Base-by-base conservation (phyloP, 2,329 filamentous ascomycete species). In the Trichoderma polysporum region DNA sequence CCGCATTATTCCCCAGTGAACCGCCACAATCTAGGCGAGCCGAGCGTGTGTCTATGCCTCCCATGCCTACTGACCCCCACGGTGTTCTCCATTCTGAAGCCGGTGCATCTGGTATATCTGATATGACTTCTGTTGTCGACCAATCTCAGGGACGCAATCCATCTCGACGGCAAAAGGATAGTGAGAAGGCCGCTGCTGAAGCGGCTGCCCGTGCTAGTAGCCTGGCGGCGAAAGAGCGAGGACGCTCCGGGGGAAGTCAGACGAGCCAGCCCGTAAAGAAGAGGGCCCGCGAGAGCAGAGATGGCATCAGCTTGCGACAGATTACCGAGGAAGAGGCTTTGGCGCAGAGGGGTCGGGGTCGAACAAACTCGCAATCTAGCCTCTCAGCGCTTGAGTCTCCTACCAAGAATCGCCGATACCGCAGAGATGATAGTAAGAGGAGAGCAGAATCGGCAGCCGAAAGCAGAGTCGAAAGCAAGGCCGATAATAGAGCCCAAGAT, bases 241-340 rank as follows among this genome's bases (percentile, higher is more conserved):
- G 80, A 35, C 77, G 77, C 27, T 80, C 79, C 63, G 78, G 78
- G 22, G 19, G n/a, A 60, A 79, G 79, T 29, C 79, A 78, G 6
- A 75, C 76, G 5, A 83, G 82, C 71, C 79, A 82, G 35, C 80
- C 84, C 72, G 31, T 89, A 66, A 88, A 86, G 73, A 78, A 89
- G 66, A 86, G 85, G 72, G 80, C 89, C 54, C 84, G 88, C 69
- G 85, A 88, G 70, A 86, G 90, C 71, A 82, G 82, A 35, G 84
- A 87, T 67, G 80, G 84, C 69, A 83, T 90, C 66, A 90, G 87
- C 15, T 77, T 90, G 49, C 83, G 87, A 41, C 81, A 86, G 39
- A 77, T 90, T 27, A 88, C 88, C 0, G 86, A 88, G 29, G 84
- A 87, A 69, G 88, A 90, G 74, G 81, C 84, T 2, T 79, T 80